phyloP scores from a whole-genome alignment of 345 rosid genomes.

The Dovyalis caffra region DNA sequence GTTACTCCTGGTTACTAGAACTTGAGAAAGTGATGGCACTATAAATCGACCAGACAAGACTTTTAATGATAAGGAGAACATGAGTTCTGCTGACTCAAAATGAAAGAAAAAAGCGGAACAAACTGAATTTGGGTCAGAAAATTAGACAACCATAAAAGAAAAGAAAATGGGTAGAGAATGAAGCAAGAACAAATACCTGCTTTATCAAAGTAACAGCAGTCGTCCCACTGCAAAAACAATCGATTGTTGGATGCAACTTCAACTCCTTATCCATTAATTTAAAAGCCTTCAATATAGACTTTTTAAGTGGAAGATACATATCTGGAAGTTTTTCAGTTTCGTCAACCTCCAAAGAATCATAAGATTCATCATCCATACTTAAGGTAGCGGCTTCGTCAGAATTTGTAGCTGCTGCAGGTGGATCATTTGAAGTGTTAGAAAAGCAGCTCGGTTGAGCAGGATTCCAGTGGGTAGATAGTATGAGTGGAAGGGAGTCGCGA shows the following conservation, averaged over 20 bases:
- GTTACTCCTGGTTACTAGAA: neutral
- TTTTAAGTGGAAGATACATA: slow-evolving; percentile 58
- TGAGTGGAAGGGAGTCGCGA: slow-evolving; percentile 74
- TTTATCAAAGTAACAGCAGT: slow-evolving; percentile 89
- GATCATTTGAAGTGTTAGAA: slow-evolving; percentile 23
- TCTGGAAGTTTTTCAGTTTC: slow-evolving; percentile 57
- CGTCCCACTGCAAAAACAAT: slow-evolving; percentile 97
- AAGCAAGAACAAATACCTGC: slow-evolving; percentile 48
- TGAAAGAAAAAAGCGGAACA: neutral
- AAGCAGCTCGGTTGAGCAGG: slow-evolving; percentile 30
- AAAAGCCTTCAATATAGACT: slow-evolving; percentile 68
- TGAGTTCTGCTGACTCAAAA: neutral
- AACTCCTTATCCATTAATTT: slow-evolving; percentile 82
- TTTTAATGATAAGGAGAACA: neutral
- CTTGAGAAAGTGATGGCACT: neutral
- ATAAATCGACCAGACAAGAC: neutral
- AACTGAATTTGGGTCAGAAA: neutral
- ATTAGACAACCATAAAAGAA: too few relatives aligned
- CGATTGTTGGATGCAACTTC: slow-evolving; percentile 78
- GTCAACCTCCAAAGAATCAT: slow-evolving; percentile 46
- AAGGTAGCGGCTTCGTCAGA: slow-evolving; percentile 44
- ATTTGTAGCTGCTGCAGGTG: slow-evolving; percentile 26
- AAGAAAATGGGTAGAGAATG: neutral
- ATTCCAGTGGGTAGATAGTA: slow-evolving; percentile 61
- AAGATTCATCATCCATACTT: slow-evolving; percentile 68